phyloP scores from a whole-genome alignment of 1,139 yeast species.

The Lodderomyces pseudojiufengensis region DNA sequence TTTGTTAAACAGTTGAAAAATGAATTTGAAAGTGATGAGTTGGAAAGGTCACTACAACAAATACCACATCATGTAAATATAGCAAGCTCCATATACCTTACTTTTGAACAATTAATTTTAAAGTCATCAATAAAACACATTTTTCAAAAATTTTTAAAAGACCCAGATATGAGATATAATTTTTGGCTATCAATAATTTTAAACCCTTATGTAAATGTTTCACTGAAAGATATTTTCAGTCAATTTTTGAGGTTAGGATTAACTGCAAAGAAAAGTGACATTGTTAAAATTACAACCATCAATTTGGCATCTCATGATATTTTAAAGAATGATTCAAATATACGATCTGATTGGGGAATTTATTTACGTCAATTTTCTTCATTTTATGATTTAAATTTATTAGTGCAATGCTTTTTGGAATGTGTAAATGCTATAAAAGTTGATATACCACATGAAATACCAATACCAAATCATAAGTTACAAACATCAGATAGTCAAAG shows the following conservation, averaged over 20 bases:
- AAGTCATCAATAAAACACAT: constrained; percentile 9
- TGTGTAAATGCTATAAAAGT: constrained; percentile 10
- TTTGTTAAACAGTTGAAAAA: constrained; percentile 31
- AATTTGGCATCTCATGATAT: constrained; percentile 17
- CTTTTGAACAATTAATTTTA: constrained; percentile 15
- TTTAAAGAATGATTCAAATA: constrained; percentile 11
- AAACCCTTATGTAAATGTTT: constrained; percentile 37
- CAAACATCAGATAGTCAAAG: constrained; percentile 5
- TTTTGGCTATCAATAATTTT: constrained; percentile 50
- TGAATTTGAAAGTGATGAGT: constrained; percentile 15
- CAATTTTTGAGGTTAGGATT: constrained; percentile 62
- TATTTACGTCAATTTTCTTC: constrained; percentile 53
- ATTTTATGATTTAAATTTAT: constrained; percentile 45
- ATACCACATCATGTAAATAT: constrained; percentile 18
- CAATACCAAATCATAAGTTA: constrained; percentile 9
- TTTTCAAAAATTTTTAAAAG: constrained; percentile 10
- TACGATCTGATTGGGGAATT: constrained; percentile 60
- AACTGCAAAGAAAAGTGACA: constrained; percentile 58
- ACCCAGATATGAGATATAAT: constrained; percentile 26
- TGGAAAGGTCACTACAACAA: constrained; percentile 8
- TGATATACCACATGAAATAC: constrained; percentile 11
- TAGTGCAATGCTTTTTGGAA: constrained; percentile 31
- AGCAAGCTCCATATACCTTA: constrained; percentile 21
- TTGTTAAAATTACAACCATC: constrained; percentile 46
- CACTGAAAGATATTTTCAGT: constrained; percentile 8